Base-by-base conservation (phyloP, 192 early-diverging fungal genomes). In the Umbelopsis sp. region DNA sequence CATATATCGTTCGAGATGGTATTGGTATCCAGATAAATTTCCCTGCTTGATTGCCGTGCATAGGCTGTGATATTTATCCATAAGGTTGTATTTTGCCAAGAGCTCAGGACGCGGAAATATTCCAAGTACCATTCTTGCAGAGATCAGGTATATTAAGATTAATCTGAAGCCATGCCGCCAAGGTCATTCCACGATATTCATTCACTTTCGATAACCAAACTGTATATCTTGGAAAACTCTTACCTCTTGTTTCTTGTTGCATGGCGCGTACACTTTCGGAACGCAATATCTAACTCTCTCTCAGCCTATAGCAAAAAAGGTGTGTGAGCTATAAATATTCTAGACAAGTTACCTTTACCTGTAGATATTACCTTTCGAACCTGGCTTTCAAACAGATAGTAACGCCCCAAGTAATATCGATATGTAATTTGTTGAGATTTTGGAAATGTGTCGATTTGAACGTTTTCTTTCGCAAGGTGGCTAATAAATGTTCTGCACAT, bases 361-460 rank as follows among this genome's bases (percentile, higher is more conserved):
- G 8, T 3, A 1, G 1, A 29, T 20, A 4, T 31, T 70, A 77
- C 75, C 70, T 74, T 74, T 10, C 77, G 70, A 3, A 86, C 69
- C 65, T 81, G 76, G 22, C 77, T 66, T 12, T 84, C 77, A 20
- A 77, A 82, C 32, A 86, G 77, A 9, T 68, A 56, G 34, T 84
- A 86, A 4, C 85, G 72, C 10, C 85, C 85, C 0, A 82, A 51
- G 44, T 86, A 86, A 44, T 81, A 86, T 8, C 73, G 74, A 25
- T 84, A 78, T 0, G 81, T 82, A 8, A 86, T 81, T 71, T 84
- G 85, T 31, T 86, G 80, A 3, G 73, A 71, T 62, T 81, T 84
- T 4, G 82, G 85, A 29, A 71, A 86, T 4, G 75, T 25, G 2
- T 62, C 29, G 1, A 86, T 24, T n/a, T 71, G 34, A 2, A 81